These are phyloP conservation scores for Geranium rotundifolium DNA, from an alignment of 345 rosid genomes.

Conservation along the genomic window DNA sequence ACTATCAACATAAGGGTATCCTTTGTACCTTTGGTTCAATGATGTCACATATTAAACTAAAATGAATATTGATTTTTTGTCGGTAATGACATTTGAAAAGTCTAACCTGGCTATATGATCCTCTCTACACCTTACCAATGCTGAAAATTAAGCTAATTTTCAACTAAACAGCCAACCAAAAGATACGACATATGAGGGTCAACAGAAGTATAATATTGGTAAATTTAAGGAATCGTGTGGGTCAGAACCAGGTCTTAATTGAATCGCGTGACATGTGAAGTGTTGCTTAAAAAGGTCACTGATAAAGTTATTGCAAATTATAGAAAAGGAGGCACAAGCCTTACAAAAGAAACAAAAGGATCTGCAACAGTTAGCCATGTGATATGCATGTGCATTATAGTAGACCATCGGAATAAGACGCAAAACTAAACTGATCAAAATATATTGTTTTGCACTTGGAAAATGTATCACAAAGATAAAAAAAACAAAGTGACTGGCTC, in stretches of 20 bases:
- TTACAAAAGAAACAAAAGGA: background rate
- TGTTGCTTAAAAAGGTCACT: slow-evolving; percentile 2
- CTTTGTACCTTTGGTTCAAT: background rate
- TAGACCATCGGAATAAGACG: background rate
- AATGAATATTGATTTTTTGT: background rate
- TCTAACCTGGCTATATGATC: background rate
- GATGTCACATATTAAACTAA: background rate
- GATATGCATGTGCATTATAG: slow-evolving; percentile 14
- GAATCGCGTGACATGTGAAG: slow-evolving; percentile 2
- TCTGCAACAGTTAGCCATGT: background rate
- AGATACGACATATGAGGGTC: too few relatives aligned
- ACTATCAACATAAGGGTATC: background rate
- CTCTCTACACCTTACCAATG: background rate
- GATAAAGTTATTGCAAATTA: background rate
- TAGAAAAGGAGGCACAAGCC: slow-evolving; percentile 1
- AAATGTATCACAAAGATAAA: too few relatives aligned
- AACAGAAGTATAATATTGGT: too few relatives aligned
- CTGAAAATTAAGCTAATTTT: background rate
- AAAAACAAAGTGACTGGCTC: background rate
- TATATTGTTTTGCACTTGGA: background rate
- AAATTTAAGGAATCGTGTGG: too few relatives aligned
- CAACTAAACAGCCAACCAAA: background rate
- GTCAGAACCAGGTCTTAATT: background rate
- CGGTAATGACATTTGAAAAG: background rate
- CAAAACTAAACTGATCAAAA: background rate